Conservation (phyloP, 2,329 filamentous ascomycete genomes). For the Trichophyton simii region DNA sequence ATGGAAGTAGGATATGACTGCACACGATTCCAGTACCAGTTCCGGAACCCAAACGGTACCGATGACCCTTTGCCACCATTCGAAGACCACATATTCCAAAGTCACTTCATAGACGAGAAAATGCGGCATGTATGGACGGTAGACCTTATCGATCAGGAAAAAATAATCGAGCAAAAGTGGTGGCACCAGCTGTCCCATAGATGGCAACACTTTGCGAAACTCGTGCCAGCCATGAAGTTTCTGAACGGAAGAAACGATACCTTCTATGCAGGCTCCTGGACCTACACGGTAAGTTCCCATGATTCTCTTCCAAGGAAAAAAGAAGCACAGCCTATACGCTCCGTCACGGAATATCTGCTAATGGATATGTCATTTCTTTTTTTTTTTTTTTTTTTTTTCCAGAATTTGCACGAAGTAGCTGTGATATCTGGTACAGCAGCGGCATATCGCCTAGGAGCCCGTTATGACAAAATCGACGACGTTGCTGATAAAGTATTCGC, state of each 20-base stretch:
- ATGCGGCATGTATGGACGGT: conserved; percentile 46
- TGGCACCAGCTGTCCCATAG: conserved; percentile 52
- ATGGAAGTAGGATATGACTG: conserved; percentile 58
- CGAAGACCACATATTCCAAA: conserved; percentile 56
- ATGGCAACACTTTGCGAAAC: conserved; percentile 48
- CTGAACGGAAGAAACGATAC: conserved; percentile 54
- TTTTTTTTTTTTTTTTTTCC: background rate
- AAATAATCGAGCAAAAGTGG: conserved; percentile 48
- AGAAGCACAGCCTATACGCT: too few relatives aligned
- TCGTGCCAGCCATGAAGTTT: conserved; percentile 60
- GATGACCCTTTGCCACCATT: conserved; percentile 28
- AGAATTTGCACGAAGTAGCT: conserved; percentile 52
- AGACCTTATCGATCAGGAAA: conserved; percentile 43
- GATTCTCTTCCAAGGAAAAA: background rate
- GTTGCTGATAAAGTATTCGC: conserved; percentile 23
- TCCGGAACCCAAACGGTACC: conserved; percentile 32
- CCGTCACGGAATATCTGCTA: background rate
- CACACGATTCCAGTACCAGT: conserved; percentile 63
- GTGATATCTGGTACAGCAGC: conserved; percentile 59
- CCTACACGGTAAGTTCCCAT: conserved; percentile 45
- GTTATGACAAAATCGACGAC: conserved; percentile 37
- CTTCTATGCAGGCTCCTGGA: conserved; percentile 55
- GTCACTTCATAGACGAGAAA: conserved; percentile 48
- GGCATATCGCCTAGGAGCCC: conserved; percentile 54
- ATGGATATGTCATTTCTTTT: background rate